Evolutionary conservation across 78 protist genomes (phyloP).

Genomic region (Andalucia godoyi): DNA sequence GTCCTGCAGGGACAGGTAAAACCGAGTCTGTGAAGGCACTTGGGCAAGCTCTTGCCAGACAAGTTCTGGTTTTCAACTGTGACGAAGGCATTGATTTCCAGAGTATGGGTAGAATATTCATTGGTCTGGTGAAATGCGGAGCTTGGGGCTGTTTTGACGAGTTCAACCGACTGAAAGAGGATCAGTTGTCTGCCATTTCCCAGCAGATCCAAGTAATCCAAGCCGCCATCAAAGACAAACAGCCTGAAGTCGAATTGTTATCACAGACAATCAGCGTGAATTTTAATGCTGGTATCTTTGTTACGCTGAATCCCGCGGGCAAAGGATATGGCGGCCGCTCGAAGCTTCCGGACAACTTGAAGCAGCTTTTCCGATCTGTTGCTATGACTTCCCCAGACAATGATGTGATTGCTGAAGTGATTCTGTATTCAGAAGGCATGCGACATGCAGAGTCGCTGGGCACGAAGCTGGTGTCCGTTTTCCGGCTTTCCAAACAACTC

Average conservation of each 20-base stretch:
- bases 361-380: conserved; percentile 78
- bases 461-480: conserved; percentile 46
- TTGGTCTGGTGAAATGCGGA: conserved; percentile 78
- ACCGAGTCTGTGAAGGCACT: conserved; percentile 87
- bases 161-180: conserved; percentile 60
- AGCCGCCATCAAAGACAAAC: conserved; percentile 9
- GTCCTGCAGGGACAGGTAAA: conserved; percentile 91
- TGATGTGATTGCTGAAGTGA: conserved; percentile 66
- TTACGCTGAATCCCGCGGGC: conserved; percentile 82
- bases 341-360: conserved; percentile 81
- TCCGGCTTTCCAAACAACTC: conserved; percentile 47
- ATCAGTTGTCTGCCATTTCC: conserved; percentile 73
- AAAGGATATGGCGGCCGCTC: conserved; percentile 81
- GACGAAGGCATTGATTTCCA: conserved; percentile 83
- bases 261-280: conserved; percentile 28
- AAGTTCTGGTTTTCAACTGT: conserved; percentile 85
- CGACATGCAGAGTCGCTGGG: conserved; percentile 37
- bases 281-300: conserved; percentile 65
- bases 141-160: conserved; percentile 83
- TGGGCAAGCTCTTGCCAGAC: conserved; percentile 60
- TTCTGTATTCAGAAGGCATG: conserved; percentile 69
- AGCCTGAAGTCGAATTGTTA: conserved; percentile 30
- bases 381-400: conserved; percentile 77
- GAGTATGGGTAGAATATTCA: conserved; percentile 80
- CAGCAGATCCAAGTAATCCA: conserved; percentile 83